Percentiles rank a stretch among this genome's conserved stretches.
Conservation (phyloP, 2,329 filamentous ascomycete species). For the Ceratocystis huliohia region DNA sequence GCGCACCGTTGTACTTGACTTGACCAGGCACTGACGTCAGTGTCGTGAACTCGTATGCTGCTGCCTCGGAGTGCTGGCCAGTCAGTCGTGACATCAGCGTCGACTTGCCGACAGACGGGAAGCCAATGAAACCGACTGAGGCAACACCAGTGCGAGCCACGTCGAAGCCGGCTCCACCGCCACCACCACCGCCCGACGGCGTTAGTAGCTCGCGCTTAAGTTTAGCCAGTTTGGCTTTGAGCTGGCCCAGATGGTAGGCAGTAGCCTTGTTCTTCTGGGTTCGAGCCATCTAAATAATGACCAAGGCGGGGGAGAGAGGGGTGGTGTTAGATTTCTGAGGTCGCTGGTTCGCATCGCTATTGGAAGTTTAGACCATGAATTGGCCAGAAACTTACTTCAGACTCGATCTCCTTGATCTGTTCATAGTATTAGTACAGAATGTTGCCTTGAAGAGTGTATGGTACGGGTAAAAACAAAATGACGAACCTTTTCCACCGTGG, state of each 20-base stretch:
- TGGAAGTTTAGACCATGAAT: not conserved
- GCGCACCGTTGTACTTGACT: conserved; percentile 90
- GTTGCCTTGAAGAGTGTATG: not conserved
- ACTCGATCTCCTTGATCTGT: conserved; percentile 92
- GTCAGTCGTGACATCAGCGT: conserved; percentile 92
- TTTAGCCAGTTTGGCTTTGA: conserved; percentile 97
- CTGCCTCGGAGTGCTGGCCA: conserved; percentile 91
- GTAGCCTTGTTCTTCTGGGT: conserved; percentile 98
- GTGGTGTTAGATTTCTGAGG: conserved; percentile 18
- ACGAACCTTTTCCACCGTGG: conserved; percentile 82
- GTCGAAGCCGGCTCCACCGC: conserved; percentile 82
- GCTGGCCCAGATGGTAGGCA: conserved; percentile 82
- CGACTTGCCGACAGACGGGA: conserved; percentile 96
- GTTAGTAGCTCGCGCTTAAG: conserved; percentile 91
- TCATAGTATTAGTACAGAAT: conserved; percentile 17
- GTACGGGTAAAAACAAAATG: conserved; percentile 14
- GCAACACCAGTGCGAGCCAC: conserved; percentile 95
- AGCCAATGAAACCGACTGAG: conserved; percentile 94
- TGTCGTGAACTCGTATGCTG: conserved; percentile 97
- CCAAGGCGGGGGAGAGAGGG: conserved; percentile 21
- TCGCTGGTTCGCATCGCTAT: not conserved
- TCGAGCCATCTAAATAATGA: conserved; percentile 60
- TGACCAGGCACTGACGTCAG: conserved; percentile 94
- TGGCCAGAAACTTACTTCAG: conserved; percentile 53
- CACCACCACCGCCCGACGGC: conserved; percentile 70